Conservation (phyloP, 1,284 basidiomycete genomes). For the Ustilago tritici region DNA sequence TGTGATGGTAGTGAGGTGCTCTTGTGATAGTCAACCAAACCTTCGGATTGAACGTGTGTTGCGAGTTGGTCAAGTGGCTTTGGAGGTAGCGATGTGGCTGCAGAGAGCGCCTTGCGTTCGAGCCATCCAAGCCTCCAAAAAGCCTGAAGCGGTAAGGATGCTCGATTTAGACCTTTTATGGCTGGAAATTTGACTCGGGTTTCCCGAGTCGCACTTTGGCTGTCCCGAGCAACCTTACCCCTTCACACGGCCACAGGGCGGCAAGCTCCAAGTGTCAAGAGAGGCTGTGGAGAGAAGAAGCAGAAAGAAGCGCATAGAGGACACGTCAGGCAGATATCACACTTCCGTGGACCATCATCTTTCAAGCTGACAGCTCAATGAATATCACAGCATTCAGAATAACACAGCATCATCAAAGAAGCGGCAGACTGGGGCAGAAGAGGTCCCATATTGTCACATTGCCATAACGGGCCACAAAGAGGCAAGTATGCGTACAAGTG, state of each 20-base stretch:
- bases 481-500: too few species aligned
- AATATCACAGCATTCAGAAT: background rate
- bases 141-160: background rate
- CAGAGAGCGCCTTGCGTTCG: conserved; percentile 5
- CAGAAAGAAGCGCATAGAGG: conserved; percentile 14
- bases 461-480: too few species aligned
- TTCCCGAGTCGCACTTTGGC: conserved; percentile 4
- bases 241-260: background rate
- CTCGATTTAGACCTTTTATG: conserved; percentile 1
- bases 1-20: background rate
- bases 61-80: background rate
- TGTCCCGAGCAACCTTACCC: conserved; percentile 6
- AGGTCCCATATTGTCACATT: background rate
- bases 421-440: background rate
- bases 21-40: background rate
- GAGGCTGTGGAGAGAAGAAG: conserved; percentile 18
- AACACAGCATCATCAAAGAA: background rate
- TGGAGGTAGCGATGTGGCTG: background rate
- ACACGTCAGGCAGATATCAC: conserved; percentile 14
- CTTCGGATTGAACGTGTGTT: background rate
- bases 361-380: background rate
- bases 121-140: conserved; percentile 1
- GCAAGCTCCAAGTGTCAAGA: background rate
- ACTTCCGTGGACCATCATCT: conserved; percentile 11
- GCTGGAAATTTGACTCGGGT: background rate